A percentile compares a stretch with the other conserved stretches of the same genome.
Conservation (phyloP, 805 yeast genomes). For the Dipodascus geniculatus region DNA sequence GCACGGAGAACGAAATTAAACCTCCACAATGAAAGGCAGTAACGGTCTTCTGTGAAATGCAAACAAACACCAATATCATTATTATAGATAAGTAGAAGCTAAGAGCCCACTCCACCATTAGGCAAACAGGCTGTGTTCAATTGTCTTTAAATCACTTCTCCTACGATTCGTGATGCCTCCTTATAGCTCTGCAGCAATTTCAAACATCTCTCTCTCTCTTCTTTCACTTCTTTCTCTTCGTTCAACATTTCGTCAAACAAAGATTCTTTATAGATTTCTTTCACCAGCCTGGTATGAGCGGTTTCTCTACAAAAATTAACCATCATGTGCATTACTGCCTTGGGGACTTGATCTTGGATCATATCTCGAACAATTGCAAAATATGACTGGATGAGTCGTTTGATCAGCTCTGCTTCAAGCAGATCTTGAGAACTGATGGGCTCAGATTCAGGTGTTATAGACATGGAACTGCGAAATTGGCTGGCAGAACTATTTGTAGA, state of each 20-base stretch:
- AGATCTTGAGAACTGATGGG: background rate
- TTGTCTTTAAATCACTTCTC: background rate
- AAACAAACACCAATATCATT: no score
- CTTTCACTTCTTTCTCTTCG: background rate
- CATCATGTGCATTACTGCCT: constrained; percentile 89
- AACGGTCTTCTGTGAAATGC: no score
- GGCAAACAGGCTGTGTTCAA: no score
- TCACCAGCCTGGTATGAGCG: background rate
- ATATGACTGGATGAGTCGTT: constrained; percentile 79
- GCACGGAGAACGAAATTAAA: no score
- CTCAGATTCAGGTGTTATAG: background rate
- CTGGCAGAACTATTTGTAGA: constrained; percentile 45
- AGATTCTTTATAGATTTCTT: background rate
- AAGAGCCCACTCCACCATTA: no score
- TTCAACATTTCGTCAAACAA: background rate
- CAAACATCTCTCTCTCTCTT: background rate
- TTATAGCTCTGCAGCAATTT: background rate
- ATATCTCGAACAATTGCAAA: constrained; percentile 89
- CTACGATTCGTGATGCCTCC: background rate
- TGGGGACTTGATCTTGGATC: constrained; percentile 96
- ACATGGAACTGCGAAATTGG: constrained; percentile 38
- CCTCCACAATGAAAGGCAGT: no score
- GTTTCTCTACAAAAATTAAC: constrained; percentile 39
- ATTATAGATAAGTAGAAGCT: no score
- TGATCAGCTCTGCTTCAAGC: constrained; percentile 85